Percentiles rank a stretch among this genome's conserved stretches.
phyloP scores from a whole-genome alignment of 2,329 filamentous ascomycete genomes.

The Elsinoe batatas region DNA sequence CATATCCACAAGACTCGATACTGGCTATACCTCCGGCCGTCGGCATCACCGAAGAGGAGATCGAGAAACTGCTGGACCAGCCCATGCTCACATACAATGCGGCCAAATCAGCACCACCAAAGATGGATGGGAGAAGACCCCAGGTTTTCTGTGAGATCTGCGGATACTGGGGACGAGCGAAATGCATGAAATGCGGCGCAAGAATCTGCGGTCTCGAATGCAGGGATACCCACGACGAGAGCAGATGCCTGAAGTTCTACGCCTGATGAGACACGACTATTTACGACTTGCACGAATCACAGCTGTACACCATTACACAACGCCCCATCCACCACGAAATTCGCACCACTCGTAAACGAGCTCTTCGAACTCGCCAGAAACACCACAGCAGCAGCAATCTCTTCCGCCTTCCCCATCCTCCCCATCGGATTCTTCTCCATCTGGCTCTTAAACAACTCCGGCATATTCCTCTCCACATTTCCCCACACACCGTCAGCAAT shows the following conservation, averaged over 20 bases:
- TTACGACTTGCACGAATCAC: not conserved
- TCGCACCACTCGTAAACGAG: slow-evolving; percentile 23
- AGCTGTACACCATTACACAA: slow-evolving; percentile 13
- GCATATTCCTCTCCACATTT: slow-evolving; percentile 23
- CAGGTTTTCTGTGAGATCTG: slow-evolving; percentile 68
- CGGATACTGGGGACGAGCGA: slow-evolving; percentile 70
- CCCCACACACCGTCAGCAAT: slow-evolving; percentile 30
- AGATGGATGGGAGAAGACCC: slow-evolving; percentile 37
- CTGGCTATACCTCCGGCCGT: slow-evolving; percentile 20
- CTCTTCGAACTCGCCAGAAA: slow-evolving; percentile 21
- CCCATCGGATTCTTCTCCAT: slow-evolving; percentile 19
- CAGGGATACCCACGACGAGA: slow-evolving; percentile 60
- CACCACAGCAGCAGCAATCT: slow-evolving; percentile 49
- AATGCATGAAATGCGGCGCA: slow-evolving; percentile 68
- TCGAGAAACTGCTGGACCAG: slow-evolving; percentile 53
- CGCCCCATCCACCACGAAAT: slow-evolving; percentile 25
- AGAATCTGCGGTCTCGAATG: slow-evolving; percentile 70
- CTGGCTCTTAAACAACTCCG: slow-evolving; percentile 23
- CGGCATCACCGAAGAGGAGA: slow-evolving; percentile 35
- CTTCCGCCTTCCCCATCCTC: slow-evolving; percentile 40
- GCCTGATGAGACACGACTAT: slow-evolving; percentile 20
- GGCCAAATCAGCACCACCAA: slow-evolving; percentile 38
- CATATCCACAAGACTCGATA: slow-evolving; percentile 5
- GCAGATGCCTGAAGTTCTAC: slow-evolving; percentile 51
- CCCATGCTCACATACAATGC: slow-evolving; percentile 61